Base-by-base conservation (phyloP, 345 rosid species). In the Anacardium occidentale region DNA sequence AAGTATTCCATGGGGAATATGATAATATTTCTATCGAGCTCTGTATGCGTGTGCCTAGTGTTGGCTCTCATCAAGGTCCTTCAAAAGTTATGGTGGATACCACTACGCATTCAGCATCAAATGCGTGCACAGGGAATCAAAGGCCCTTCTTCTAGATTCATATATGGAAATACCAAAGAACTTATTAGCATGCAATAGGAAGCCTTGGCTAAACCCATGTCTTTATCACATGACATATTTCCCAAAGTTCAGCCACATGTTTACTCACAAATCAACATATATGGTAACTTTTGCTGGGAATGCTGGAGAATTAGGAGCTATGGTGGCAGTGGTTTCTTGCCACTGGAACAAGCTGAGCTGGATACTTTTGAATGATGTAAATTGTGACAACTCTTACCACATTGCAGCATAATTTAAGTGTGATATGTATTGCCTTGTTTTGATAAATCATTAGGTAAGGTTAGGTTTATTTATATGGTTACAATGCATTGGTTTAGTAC, bases 101-200 rank as follows among this genome's bases (percentile, higher is more conserved):
- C 79, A 1, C 29, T 34, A 34, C 76, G 62, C 26, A 34, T 79
- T 20, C 77, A 66, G 53, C 42, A 37, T 24, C 14, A 11, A 9
- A 51, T 76, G 72, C 65, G 22, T 5, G 62, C 76, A 7, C 80
- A 62, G 34, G 81, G 83, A 52, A 71, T 82, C 42, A 60, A 24
- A 57, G 86, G 87, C 40, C 84, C 80, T 62, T 37, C 86, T 52
- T 80, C 70, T 76, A 76, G 24, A 44, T 82, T 86, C 57, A 14
- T 80, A 59, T 73, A 75, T 64, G 86, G 90, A 26, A 83, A 60
- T 73, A 75, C 69, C 66, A 72, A 52, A 69, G 83, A 82, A 15
- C 66, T 78, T 0, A 3, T 51, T 25, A 29, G 34, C 53, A 63
- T 81, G 79, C 67, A 69, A 63, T 44, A 57, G 2, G 66, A 74